phyloP scores from a whole-genome alignment of 2,329 filamentous ascomycete genomes.

The Sordariomycetes sp. region DNA sequence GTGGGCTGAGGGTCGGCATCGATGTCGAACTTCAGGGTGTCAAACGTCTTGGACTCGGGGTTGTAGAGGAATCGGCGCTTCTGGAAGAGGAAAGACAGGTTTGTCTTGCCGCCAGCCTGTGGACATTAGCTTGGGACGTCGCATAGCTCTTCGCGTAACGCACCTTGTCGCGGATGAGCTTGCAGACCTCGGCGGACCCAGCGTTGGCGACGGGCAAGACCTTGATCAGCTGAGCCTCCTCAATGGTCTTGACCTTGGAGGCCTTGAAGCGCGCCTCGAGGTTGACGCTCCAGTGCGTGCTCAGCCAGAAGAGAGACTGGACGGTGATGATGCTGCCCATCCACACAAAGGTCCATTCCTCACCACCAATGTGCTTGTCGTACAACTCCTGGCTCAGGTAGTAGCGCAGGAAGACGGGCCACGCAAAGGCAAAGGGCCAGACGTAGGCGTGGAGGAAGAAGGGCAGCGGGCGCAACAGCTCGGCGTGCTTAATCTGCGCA shows the following conservation, averaged over 20 bases:
- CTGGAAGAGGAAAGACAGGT: conserved; percentile 88
- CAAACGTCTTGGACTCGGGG: conserved; percentile 62
- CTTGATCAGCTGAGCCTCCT: conserved; percentile 80
- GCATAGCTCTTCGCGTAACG: conserved; percentile 6
- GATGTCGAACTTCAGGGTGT: conserved; percentile 73
- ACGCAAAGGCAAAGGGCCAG: conserved; percentile 86
- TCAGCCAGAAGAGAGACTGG: conserved; percentile 86
- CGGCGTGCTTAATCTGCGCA: conserved; percentile 77
- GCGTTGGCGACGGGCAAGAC: conserved; percentile 85
- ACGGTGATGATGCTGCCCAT: conserved; percentile 76
- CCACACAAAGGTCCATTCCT: conserved; percentile 98
- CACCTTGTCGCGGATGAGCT: conserved; percentile 65
- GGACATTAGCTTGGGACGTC: too few species aligned
- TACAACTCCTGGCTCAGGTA: conserved; percentile 81
- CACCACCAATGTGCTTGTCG: conserved; percentile 82
- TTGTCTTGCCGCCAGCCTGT: conserved; percentile 63
- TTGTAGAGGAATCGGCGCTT: conserved; percentile 93
- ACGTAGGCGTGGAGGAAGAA: conserved; percentile 77
- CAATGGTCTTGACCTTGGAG: conserved; percentile 56
- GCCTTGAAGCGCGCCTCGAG: conserved; percentile 76
- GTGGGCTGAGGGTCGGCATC: conserved; percentile 77
- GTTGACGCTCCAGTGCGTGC: conserved; percentile 95
- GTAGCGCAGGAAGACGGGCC: conserved; percentile 84
- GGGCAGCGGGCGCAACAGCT: conserved; percentile 80
- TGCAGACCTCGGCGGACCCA: conserved; percentile 80